Percentiles rank a stretch among this genome's conserved stretches.
These are phyloP conservation scores for Amauroascus niger DNA, from an alignment of 2,329 filamentous ascomycete species.

Conservation along the genomic window DNA sequence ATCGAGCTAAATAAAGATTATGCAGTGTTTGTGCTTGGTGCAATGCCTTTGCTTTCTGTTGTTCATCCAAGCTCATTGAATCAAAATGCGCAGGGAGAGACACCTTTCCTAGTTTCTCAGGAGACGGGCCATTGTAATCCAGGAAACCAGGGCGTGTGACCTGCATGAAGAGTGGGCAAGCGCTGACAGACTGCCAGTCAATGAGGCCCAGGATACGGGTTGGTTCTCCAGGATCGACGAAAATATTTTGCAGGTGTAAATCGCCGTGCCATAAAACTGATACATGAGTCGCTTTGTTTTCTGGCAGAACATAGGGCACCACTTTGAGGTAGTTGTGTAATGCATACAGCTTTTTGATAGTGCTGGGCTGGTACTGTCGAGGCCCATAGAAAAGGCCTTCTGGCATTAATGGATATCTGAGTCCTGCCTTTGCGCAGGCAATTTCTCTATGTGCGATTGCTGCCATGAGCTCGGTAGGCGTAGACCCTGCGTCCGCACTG, in stretches of 20 bases:
- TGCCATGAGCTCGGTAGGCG: constrained; percentile 24
- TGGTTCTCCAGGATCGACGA: constrained; percentile 23
- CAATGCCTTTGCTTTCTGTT: constrained; percentile 20
- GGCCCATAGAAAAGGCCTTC: constrained; percentile 23
- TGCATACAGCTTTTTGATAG: constrained; percentile 24
- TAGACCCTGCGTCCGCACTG: constrained; percentile 33
- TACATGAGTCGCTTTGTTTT: no score
- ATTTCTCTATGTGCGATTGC: constrained; percentile 28
- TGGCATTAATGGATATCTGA: constrained; percentile 19
- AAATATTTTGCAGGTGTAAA: constrained; percentile 34
- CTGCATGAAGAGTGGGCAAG: constrained; percentile 20
- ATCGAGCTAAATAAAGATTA: constrained; percentile 21
- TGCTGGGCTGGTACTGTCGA: constrained; percentile 25
- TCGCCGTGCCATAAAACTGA: constrained; percentile 36
- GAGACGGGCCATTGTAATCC: constrained; percentile 20
- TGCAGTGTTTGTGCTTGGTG: constrained; percentile 21
- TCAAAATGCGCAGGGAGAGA: constrained; percentile 19
- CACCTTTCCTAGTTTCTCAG: constrained; percentile 16
- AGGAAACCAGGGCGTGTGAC: constrained; percentile 19
- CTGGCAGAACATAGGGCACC: constrained; percentile 24
- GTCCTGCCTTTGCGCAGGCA: constrained; percentile 24
- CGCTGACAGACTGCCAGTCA: constrained; percentile 22
- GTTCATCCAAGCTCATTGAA: constrained; percentile 18
- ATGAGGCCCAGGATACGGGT: constrained; percentile 20
- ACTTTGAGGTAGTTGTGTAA: constrained; percentile 29